Conservation (phyloP, 371 early-diverging fungal genomes). For the Mortierella sp. region DNA sequence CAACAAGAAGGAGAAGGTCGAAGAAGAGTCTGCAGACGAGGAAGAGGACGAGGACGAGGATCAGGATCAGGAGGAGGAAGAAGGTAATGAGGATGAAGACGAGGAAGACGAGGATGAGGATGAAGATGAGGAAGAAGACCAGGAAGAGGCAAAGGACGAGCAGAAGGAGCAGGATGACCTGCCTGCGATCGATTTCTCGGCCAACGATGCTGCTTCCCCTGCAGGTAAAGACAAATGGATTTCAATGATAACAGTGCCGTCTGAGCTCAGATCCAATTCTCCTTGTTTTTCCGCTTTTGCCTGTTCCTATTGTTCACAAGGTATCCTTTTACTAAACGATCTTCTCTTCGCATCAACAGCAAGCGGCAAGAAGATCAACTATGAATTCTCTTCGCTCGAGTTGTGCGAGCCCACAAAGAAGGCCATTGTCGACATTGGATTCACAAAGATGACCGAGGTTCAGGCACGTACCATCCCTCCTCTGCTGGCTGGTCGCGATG, state of each 20-base stretch:
- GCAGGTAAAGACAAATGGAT: no score
- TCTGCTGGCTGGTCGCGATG: conserved; percentile 95
- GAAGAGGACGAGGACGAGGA: conserved; percentile 55
- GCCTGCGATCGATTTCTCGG: conserved; percentile 32
- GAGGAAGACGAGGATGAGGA: conserved; percentile 51
- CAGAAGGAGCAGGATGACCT: conserved; percentile 42
- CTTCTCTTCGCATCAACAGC: not conserved
- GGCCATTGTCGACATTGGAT: conserved; percentile 94
- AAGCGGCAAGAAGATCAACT: conserved; percentile 57
- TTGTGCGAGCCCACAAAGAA: conserved; percentile 77
- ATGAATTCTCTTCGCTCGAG: conserved; percentile 72
- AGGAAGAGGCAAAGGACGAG: conserved; percentile 22
- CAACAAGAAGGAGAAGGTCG: conserved; percentile 54
- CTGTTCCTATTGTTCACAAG: not conserved
- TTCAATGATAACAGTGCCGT: no score
- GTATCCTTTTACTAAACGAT: no score
- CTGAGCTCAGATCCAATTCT: not conserved
- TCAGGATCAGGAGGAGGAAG: conserved; percentile 44
- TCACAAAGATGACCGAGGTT: conserved; percentile 96
- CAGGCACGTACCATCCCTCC: conserved; percentile 97
- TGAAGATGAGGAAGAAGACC: conserved; percentile 52
- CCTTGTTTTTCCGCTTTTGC: not conserved
- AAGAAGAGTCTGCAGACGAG: conserved; percentile 29
- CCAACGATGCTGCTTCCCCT: conserved; percentile 28
- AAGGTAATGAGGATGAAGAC: conserved; percentile 48